Base-by-base conservation (phyloP, 106 monocot species). In the Apostasia shenzhenica region DNA sequence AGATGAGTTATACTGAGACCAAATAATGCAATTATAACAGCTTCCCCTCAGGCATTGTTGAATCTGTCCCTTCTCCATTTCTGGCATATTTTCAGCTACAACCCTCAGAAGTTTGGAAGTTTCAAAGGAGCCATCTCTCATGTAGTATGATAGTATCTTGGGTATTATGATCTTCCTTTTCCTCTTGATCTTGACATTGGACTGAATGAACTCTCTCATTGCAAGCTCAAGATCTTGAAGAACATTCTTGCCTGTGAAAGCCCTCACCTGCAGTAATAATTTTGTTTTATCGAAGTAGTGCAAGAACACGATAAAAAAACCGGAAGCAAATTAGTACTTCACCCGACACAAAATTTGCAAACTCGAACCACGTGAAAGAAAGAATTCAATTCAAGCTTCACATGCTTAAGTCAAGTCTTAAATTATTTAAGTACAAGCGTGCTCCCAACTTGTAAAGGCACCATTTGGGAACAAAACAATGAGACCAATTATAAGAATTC, bases 1-100 rank as follows among this genome's bases (percentile, higher is more conserved):
- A 60, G 77, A 72, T 14, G 81, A 82, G 41, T 82, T 84, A 79
- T 89, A 86, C 14, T 86, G 74, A 7, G 74, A 74, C 95, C 95
- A 95, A 57, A 82, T 67, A 3, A 91, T 54, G 49, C 67, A 61
- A 68, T 79, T 83, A 3, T 81, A 72, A n/a, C 50, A 57, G 39
- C 61, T 91, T 72, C 59, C 77, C 70, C 48, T 59, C 3, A 74
- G 53, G 44, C 70, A 73, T 62, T 53, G 48, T 67, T 67, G 59
- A 48, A 84, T 75, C 63, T 51, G 10, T 50, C 78, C 77, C 63
- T 63, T 75, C 46, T 77, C 79, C 9, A 41, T 43, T 52, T 86
- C 81, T 54, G 88, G 73, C 75, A 95, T 67, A 69, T 72, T 84
- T 12, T 83, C 55, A 13, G 54, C 67, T 37, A 85, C 73, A 43